These are phyloP conservation scores for Didymella sp. DNA, from an alignment of 2,329 filamentous ascomycete genomes.

Conservation along the genomic window DNA sequence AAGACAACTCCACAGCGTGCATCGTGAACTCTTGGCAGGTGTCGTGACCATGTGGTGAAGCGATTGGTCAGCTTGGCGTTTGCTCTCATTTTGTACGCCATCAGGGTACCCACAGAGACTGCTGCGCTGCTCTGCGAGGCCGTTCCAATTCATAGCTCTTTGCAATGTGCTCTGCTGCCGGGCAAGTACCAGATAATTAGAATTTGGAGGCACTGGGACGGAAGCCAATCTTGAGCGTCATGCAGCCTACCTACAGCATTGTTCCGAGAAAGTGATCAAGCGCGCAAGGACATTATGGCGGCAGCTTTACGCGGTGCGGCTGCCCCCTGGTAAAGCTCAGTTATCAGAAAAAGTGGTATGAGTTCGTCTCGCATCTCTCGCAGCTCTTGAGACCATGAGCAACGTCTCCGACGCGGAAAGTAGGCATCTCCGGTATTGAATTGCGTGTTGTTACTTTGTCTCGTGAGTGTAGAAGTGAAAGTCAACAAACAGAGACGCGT, in stretches of 20 bases:
- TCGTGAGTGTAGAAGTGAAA: not conserved
- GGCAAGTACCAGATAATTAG: not conserved
- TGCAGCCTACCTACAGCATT: not conserved
- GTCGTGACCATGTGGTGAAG: not conserved
- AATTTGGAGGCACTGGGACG: not conserved
- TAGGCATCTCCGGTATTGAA: not conserved
- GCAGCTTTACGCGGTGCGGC: not conserved
- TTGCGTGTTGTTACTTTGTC: not conserved
- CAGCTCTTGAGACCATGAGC: not conserved
- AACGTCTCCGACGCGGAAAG: not conserved
- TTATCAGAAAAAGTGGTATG: not conserved
- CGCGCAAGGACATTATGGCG: not conserved
- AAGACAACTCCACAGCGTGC: slow-evolving; percentile 8
- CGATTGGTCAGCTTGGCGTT: slow-evolving; percentile 2
- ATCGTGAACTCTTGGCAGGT: slow-evolving; percentile 15
- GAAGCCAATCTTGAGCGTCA: not conserved
- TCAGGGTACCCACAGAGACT: not conserved
- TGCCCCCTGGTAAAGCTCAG: not conserved
- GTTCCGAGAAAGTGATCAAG: not conserved
- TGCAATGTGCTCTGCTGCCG: not conserved
- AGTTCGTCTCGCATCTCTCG: not conserved
- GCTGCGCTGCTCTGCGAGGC: not conserved
- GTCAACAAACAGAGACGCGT: slow-evolving; percentile 6
- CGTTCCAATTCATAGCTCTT: slow-evolving; percentile 2
- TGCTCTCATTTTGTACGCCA: not conserved